phyloP scores from a whole-genome alignment of 352 stramenopile genomes.

The Phytophthora sp. region DNA sequence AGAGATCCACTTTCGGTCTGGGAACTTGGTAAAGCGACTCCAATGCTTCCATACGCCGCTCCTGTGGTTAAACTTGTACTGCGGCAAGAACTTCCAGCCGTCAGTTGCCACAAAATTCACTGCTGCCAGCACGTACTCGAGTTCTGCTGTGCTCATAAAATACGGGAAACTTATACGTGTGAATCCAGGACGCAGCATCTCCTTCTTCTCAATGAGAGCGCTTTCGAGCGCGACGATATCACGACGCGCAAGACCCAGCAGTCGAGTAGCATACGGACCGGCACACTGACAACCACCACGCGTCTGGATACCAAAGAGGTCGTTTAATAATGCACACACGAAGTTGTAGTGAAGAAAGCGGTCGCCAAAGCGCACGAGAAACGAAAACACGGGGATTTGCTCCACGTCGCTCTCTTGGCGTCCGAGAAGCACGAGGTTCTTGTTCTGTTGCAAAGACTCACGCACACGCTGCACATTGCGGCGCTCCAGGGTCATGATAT shows the following conservation, averaged over 20 bases:
- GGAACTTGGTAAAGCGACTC: slow-evolving; percentile 60
- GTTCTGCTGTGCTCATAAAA: slow-evolving; percentile 80
- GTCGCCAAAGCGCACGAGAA: slow-evolving; percentile 90
- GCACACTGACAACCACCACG: slow-evolving; percentile 84
- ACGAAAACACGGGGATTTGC: slow-evolving; percentile 95
- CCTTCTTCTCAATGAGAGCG: slow-evolving; percentile 91
- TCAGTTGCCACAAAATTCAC: slow-evolving; percentile 95
- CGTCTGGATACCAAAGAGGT: slow-evolving; percentile 96
- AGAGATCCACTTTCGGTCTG: slow-evolving; percentile 62
- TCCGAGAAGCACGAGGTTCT: slow-evolving; percentile 90
- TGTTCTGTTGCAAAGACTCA: slow-evolving; percentile 52
- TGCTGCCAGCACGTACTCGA: slow-evolving; percentile 94
- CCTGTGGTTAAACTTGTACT: slow-evolving; percentile 96
- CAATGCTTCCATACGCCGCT: slow-evolving; percentile 94
- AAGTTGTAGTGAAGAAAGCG: slow-evolving; percentile 99
- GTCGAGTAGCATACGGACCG: slow-evolving; percentile 93
- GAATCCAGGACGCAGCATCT: slow-evolving; percentile 96
- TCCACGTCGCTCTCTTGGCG: slow-evolving; percentile 41
- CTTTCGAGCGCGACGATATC: slow-evolving; percentile 78
- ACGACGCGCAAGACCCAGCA: slow-evolving; percentile 90
- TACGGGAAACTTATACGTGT: slow-evolving; percentile 94
- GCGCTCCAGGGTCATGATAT: slow-evolving; percentile 66
- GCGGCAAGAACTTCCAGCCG: slow-evolving; percentile 93
- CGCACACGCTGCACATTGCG: slow-evolving; percentile 49
- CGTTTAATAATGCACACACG: slow-evolving; percentile 97